Evolutionary conservation across 2,329 filamentous ascomycete species (phyloP).

Genomic region (Hysterium pulicare): DNA sequence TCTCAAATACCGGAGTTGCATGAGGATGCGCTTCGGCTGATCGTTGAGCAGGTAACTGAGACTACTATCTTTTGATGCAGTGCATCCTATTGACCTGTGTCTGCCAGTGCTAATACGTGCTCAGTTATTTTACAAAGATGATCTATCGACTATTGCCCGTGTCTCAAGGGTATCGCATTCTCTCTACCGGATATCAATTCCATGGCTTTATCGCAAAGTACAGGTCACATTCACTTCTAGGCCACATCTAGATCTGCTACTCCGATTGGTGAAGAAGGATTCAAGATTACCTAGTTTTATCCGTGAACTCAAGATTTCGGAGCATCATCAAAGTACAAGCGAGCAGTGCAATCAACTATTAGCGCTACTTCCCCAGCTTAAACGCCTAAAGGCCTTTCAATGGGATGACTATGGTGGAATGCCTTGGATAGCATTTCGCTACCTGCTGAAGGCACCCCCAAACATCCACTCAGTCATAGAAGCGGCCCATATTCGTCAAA

Average conservation of each 20-base stretch:
- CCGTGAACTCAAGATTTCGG: background rate
- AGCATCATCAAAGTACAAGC: background rate
- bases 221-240: background rate
- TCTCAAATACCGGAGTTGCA: background rate
- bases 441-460: background rate
- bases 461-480: background rate
- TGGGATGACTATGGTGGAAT: constrained; percentile 2
- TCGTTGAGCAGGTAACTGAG: background rate
- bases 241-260: background rate
- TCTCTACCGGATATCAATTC: constrained; percentile 1
- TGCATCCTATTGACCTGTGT: background rate
- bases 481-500: background rate
- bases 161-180: background rate
- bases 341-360: background rate
- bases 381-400: background rate
- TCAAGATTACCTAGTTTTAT: background rate
- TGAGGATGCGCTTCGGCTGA: constrained; percentile 1
- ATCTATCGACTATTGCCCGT: background rate
- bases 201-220: constrained; percentile 1
- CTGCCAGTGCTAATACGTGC: background rate
- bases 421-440: background rate
- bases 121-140: constrained; percentile 1
- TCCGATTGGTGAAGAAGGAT: background rate
- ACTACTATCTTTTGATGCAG: background rate
- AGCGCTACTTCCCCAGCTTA: background rate